These are phyloP conservation scores for Metschnikowia cerradonensis DNA, from an alignment of 805 yeast species.

Conservation along the genomic window DNA sequence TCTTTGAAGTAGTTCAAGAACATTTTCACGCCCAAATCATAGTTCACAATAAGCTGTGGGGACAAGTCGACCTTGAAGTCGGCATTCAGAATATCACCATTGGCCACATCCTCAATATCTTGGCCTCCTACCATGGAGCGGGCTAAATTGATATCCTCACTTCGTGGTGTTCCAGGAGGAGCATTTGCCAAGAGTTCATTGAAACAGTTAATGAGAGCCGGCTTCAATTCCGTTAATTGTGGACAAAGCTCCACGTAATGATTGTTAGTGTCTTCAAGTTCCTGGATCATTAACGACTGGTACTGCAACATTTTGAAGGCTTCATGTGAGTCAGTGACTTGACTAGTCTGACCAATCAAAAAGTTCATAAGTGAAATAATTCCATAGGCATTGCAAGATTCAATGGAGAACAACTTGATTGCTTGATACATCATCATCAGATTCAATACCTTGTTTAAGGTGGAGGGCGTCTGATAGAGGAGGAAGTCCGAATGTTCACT, in stretches of 20 bases:
- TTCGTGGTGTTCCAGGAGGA: background rate
- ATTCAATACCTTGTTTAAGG: constrained; percentile 19
- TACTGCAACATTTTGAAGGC: constrained; percentile 23
- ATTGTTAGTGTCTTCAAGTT: constrained; percentile 38
- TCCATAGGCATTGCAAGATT: constrained; percentile 32
- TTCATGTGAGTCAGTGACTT: constrained; percentile 1
- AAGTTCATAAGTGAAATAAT: constrained; percentile 10
- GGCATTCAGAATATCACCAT: background rate
- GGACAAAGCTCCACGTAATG: constrained; percentile 30
- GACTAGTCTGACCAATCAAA: background rate
- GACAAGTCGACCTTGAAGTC: constrained; percentile 24
- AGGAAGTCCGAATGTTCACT: constrained; percentile 28
- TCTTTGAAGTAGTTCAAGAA: constrained; percentile 27
- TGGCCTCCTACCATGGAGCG: background rate
- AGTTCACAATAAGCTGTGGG: constrained; percentile 25
- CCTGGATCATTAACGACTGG: constrained; percentile 29
- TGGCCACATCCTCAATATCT: background rate
- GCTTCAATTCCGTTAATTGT: constrained; percentile 22
- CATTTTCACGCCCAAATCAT: constrained; percentile 21
- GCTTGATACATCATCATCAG: constrained; percentile 27
- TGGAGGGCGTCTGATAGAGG: constrained; percentile 7
- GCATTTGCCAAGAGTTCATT: background rate
- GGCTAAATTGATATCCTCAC: background rate
- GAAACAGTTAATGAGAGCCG: constrained; percentile 1
- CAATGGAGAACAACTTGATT: constrained; percentile 24